Evolutionary conservation across 257 asterid genomes (phyloP).

Genomic region (Eucommia ulmoides): DNA sequence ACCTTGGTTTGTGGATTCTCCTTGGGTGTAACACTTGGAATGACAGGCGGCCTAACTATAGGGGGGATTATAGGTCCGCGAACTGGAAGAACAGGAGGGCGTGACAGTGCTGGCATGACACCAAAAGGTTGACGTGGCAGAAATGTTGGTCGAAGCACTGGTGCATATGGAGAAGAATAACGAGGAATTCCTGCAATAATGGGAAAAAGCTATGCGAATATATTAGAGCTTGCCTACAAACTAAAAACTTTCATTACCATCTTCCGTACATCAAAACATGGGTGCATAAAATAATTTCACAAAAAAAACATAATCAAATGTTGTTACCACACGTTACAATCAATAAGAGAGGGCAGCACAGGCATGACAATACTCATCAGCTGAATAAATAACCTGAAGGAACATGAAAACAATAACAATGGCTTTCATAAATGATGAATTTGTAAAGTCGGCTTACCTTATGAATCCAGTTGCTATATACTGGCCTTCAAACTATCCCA

Average conservation of each 20-base stretch:
- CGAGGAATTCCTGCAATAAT: conserved; percentile 74
- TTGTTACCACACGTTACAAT: conserved; percentile 80
- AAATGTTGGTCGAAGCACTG: conserved; percentile 50
- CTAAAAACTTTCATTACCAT: conserved; percentile 4
- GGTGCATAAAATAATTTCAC: conserved; percentile 27
- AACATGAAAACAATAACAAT: conserved; percentile 48
- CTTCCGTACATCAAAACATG: conserved; percentile 12
- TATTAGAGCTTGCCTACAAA: conserved; percentile 37
- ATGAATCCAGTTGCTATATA: conserved; percentile 49
- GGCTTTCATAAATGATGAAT: conserved; percentile 52
- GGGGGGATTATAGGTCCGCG: conserved; percentile 64
- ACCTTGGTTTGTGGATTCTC: conserved; percentile 91
- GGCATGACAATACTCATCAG: conserved; percentile 92
- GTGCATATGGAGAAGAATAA: conserved; percentile 57
- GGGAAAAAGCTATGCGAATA: conserved; percentile 59
- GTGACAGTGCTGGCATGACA: conserved; percentile 55
- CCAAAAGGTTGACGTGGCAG: conserved; percentile 63
- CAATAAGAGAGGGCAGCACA: conserved; percentile 86
- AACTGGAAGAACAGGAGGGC: conserved; percentile 59
- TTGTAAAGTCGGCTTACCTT: conserved; percentile 63
- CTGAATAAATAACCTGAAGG: conserved; percentile 91
- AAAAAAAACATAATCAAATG: conserved; percentile 43
- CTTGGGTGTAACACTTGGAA: conserved; percentile 25
- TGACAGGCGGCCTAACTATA: conserved; percentile 41
- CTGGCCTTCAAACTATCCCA: conserved; percentile 47